These are phyloP conservation scores for Aspergillus ochraceus DNA, from an alignment of 2,329 filamentous ascomycete genomes.

Conservation along the genomic window DNA sequence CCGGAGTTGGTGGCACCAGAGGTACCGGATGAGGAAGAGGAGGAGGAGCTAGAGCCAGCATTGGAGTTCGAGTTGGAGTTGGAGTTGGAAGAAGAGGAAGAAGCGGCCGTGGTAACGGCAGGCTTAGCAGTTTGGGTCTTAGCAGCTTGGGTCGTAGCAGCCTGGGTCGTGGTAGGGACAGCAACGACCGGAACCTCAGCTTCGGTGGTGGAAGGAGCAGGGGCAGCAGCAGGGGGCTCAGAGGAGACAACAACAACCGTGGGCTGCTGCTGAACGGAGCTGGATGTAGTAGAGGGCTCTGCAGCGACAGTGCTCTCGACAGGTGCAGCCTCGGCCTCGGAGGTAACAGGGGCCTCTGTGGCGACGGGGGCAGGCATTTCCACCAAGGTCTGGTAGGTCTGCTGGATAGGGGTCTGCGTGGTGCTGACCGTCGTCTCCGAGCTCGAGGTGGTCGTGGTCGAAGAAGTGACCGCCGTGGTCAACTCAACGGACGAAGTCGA, in stretches of 20 bases:
- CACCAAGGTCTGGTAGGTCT: background rate
- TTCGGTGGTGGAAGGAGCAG: slow-evolving; percentile 6
- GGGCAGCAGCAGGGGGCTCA: background rate
- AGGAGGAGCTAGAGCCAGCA: slow-evolving; percentile 6
- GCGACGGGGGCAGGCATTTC: slow-evolving; percentile 5
- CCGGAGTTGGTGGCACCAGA: slow-evolving; percentile 32
- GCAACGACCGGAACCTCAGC: background rate
- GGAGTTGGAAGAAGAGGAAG: slow-evolving; percentile 6
- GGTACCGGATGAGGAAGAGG: slow-evolving; percentile 12
- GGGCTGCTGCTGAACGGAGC: background rate
- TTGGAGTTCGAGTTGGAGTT: slow-evolving; percentile 6
- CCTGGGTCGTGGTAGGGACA: slow-evolving; percentile 1
- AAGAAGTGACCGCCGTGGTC: slow-evolving; percentile 14
- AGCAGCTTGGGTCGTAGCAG: slow-evolving; percentile 1
- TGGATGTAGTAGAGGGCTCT: background rate
- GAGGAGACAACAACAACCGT: background rate
- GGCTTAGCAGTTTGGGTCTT: slow-evolving; percentile 3
- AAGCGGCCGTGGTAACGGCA: slow-evolving; percentile 1
- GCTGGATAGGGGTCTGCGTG: slow-evolving; percentile 2
- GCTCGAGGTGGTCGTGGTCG: slow-evolving; percentile 6
- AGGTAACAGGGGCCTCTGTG: slow-evolving; percentile 1
- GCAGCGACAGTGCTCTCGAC: slow-evolving; percentile 1
- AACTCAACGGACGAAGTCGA: slow-evolving; percentile 8
- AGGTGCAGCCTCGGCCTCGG: background rate
- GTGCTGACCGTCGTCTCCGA: slow-evolving; percentile 7